Evolutionary conservation across 495 filamentous ascomycete species (phyloP).

Genomic region (Aspergillus sclerotiicarbonarius): DNA sequence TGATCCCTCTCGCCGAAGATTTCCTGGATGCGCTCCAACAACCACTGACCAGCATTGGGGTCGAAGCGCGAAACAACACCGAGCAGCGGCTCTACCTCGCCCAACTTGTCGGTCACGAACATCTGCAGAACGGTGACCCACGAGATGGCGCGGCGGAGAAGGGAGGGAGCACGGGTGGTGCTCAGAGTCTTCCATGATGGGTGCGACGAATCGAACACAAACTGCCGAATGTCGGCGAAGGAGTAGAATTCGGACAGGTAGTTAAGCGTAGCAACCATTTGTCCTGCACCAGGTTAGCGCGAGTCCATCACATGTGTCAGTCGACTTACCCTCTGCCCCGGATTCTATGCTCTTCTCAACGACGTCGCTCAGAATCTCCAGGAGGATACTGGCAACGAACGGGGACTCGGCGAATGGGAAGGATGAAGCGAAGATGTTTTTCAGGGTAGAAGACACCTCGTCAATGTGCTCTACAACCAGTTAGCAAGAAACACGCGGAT

Average conservation of each 20-base stretch:
- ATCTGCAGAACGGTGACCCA: slow-evolving; percentile 35
- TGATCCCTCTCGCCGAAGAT: slow-evolving; percentile 20
- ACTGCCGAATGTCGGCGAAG: slow-evolving; percentile 26
- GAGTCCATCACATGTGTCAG: neutral
- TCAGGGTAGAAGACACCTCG: slow-evolving; percentile 26
- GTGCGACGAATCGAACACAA: slow-evolving; percentile 31
- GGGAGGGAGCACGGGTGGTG: slow-evolving; percentile 36
- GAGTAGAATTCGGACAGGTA: slow-evolving; percentile 29
- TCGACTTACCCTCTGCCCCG: slow-evolving; percentile 27
- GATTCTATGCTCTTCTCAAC: slow-evolving; percentile 35
- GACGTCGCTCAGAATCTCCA: slow-evolving; percentile 43
- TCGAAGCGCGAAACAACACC: slow-evolving; percentile 31
- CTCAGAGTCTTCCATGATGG: slow-evolving; percentile 33
- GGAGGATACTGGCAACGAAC: slow-evolving; percentile 35
- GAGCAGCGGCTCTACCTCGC: slow-evolving; percentile 25
- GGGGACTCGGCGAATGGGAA: slow-evolving; percentile 38
- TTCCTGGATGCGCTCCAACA: slow-evolving; percentile 34
- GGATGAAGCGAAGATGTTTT: slow-evolving; percentile 25
- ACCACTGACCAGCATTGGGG: slow-evolving; percentile 39
- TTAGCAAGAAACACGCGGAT: slow-evolving; percentile 9
- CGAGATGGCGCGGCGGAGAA: slow-evolving; percentile 38
- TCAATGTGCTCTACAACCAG: slow-evolving; percentile 27
- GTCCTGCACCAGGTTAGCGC: slow-evolving; percentile 18
- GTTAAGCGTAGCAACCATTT: slow-evolving; percentile 22
- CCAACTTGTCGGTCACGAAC: slow-evolving; percentile 20